Base-by-base conservation (phyloP, 148 eudicot species). In the Polygonum maritimum region DNA sequence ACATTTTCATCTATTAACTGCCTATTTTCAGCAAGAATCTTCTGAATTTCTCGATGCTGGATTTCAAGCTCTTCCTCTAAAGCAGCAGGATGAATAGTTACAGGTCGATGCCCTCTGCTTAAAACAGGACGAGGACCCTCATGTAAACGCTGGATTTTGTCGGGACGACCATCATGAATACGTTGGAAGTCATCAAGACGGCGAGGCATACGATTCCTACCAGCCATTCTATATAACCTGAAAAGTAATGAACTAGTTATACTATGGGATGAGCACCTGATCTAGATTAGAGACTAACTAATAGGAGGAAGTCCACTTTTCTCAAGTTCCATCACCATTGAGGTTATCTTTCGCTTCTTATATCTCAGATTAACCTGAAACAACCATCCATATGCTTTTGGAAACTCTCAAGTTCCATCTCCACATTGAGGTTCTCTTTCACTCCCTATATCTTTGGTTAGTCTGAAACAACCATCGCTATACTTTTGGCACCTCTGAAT, bases 31-130 rank as follows among this genome's bases (percentile, higher is more conserved):
- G 92, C 80, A 72, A 80, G 82, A 80, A 94, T 82, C 82, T 80
- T 86, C 80, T 83, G 88, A 55, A 88, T 87, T 77, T 94, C 98
- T 75, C 88, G 78, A 67, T 81, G 86, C 73, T 90, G 98, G 75
- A 87, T 76, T 52, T 91, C 94, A 73, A 91, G 83, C 79, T 94
- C 98, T 82, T 94, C 98, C 78, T 91, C 95, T 74, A 94, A 76
- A 58, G 85, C 85, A 49, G 82, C 83, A 58, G 91, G 98, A 82
- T 88, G 89, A 70, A 88, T 79, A 40, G 92, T 84, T 45, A 85
- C 79, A 71, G 88, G 87, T 38, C 85, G 85, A 44, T 87, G 88
- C 35, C 90, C 93, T 48, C 93, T 83, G 79, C 80, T 81, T 69
- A 84, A 7, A 22, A 83, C 45, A 74, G 88, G 81, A 35, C 78